A percentile compares a stretch with the other conserved stretches of the same genome.
Evolutionary conservation across 73 alveolate species (phyloP).

Genomic region (Tetrahymena elliotti): DNA sequence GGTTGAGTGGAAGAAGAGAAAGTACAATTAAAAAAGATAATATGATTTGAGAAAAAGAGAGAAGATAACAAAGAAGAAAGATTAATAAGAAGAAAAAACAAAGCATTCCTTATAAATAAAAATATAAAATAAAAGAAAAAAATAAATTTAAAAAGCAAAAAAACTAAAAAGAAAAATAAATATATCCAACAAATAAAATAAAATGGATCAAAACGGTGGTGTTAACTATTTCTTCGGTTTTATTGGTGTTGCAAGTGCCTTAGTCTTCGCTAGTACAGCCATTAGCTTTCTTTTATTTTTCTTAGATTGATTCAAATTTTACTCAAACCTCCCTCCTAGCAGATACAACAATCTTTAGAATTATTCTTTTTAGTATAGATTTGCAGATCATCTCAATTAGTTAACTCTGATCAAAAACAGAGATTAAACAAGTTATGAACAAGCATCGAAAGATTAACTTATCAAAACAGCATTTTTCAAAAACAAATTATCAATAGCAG

Average conservation of each 20-base stretch:
- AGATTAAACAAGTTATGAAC: background rate
- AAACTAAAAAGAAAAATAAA: background rate
- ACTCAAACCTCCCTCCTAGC: background rate
- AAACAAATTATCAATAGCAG: background rate
- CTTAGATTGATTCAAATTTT: background rate
- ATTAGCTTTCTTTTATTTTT: background rate
- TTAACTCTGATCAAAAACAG: background rate
- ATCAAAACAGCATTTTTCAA: background rate
- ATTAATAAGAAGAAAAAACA: background rate
- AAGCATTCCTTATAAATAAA: background rate
- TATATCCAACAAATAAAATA: background rate
- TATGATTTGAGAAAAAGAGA: background rate
- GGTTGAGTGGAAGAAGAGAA: background rate
- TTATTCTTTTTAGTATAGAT: background rate
- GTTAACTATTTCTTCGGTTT: slow-evolving; percentile 58
- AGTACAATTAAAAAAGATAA: background rate
- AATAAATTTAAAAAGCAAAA: background rate
- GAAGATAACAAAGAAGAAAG: background rate
- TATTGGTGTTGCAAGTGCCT: slow-evolving; percentile 79
- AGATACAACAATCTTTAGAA: background rate
- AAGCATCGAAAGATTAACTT: background rate
- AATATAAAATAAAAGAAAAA: background rate
- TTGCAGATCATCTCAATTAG: background rate
- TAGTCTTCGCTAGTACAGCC: slow-evolving; percentile 69
- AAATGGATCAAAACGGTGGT: background rate